Conservation (phyloP, 495 filamentous ascomycete genomes). For the Apiosordaria backusii region DNA sequence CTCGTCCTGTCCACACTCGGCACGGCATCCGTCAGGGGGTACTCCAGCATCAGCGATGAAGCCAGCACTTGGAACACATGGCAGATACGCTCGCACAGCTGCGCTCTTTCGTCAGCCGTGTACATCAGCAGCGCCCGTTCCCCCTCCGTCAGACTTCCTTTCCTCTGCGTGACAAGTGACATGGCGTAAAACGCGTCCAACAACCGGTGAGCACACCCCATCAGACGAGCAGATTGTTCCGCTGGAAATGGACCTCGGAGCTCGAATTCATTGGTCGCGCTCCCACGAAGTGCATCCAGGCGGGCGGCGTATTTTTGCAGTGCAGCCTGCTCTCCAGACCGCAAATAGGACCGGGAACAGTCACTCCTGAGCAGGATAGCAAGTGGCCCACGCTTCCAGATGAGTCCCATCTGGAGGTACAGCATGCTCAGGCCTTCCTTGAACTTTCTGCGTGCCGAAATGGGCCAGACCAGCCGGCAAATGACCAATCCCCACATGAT, state of each 20-base stretch:
- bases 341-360: constrained; percentile 66
- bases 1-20: constrained; percentile 76
- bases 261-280: constrained; percentile 77
- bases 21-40: constrained; percentile 81
- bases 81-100: constrained; percentile 80
- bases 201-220: constrained; percentile 74
- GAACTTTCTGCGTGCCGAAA: constrained; percentile 79
- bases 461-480: constrained; percentile 87
- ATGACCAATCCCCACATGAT: constrained; percentile 91
- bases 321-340: constrained; percentile 72
- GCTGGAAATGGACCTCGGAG: constrained; percentile 80
- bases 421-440: constrained; percentile 81
- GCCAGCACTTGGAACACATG: constrained; percentile 93
- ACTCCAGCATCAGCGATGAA: constrained; percentile 87
- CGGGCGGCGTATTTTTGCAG: constrained; percentile 56
- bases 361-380: constrained; percentile 58
- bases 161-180: constrained; percentile 85
- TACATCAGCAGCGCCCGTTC: constrained; percentile 74
- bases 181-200: constrained; percentile 93
- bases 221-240: constrained; percentile 62
- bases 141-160: constrained; percentile 68
- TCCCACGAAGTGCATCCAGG: constrained; percentile 68
- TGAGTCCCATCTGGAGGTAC: constrained; percentile 90
- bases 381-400: constrained; percentile 95
- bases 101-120: constrained; percentile 73